phyloP scores from a whole-genome alignment of 2,329 filamentous ascomycete species.

The Penicillium concentricum region DNA sequence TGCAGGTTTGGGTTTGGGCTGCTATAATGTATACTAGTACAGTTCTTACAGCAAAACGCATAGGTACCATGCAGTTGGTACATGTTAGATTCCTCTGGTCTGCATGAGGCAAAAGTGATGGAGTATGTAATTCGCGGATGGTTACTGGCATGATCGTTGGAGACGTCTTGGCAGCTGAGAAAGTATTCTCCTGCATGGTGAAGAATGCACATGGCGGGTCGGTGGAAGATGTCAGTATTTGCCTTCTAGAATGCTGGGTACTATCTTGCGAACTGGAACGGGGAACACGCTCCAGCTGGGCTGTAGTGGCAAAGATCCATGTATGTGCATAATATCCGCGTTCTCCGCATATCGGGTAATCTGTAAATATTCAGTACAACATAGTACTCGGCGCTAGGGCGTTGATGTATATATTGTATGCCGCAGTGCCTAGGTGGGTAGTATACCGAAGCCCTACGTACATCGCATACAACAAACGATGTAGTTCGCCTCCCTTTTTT shows the following conservation, averaged over 20 bases:
- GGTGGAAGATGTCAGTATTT: not conserved
- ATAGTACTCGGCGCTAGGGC: not conserved
- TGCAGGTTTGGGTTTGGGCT: not conserved
- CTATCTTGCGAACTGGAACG: not conserved
- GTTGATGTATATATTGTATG: not conserved
- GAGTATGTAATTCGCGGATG: not conserved
- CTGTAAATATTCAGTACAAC: not conserved
- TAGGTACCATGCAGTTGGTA: not conserved
- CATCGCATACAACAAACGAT: not conserved
- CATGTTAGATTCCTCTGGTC: not conserved
- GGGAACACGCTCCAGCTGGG: not conserved
- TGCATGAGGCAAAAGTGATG: not conserved
- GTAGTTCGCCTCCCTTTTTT: not conserved
- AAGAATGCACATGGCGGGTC: not conserved
- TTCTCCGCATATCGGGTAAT: not conserved
- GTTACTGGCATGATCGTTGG: not conserved
- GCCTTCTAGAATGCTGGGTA: not conserved
- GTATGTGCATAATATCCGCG: not conserved
- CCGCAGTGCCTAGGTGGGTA: not conserved
- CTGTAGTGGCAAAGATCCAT: not conserved
- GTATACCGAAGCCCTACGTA: no score
- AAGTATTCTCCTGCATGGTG: not conserved
- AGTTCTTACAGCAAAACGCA: not conserved
- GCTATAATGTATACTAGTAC: not conserved
- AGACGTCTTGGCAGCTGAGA: not conserved